Base-by-base conservation (phyloP, 2,329 filamentous ascomycete species). In the Corniculantispora saksenae region DNA sequence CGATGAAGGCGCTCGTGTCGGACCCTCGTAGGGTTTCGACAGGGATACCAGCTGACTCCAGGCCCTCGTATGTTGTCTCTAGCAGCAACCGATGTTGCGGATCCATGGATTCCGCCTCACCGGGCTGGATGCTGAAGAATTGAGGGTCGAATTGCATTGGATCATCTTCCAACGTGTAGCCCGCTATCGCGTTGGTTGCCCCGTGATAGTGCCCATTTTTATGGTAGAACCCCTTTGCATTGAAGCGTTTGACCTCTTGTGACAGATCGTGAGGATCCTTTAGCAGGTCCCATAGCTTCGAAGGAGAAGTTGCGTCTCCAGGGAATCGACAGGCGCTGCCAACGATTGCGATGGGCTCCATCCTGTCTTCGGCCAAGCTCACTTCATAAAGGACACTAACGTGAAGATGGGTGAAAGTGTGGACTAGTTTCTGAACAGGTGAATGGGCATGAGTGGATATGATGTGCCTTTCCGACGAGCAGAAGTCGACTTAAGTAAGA, bases 51-150 rank as follows among this genome's bases (percentile, higher is more conserved):
- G 69, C 66, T 0, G 50, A 67, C 66, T 79, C 77, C 1, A 79
- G 64, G 3, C 70, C 71, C 61, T 79, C 75, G 59, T 77, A 80
- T 10, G 73, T 71, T 0, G 71, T 71, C 64, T 80, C 77, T 3
- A 78, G 70, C n/a, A 76, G 51, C 17, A 73, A 66, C 0, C 76
- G 68, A 23, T 76, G 73, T 43, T 77, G 73, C 0, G 74, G 74
- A 40, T 78, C 76, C 63, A 79, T 76, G 15, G 71, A 66, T 15
- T 70, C 68, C 21, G 75, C 75, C 57, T 79, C 77, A 12, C 66
- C 65, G 1, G 69, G 68, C 6, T 69, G 70, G 27, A 79, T 72
- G 55, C 70, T 68, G 67, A 79, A 80, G 65, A 77, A 77, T 0
- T 60, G 40, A 40, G 67, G 69, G 67, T 75, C 71, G 60, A 71